Percentiles rank a stretch among this genome's conserved stretches.
Conservation (phyloP, 148 eudicot genomes). For the Rhododendron ferrugineum region DNA sequence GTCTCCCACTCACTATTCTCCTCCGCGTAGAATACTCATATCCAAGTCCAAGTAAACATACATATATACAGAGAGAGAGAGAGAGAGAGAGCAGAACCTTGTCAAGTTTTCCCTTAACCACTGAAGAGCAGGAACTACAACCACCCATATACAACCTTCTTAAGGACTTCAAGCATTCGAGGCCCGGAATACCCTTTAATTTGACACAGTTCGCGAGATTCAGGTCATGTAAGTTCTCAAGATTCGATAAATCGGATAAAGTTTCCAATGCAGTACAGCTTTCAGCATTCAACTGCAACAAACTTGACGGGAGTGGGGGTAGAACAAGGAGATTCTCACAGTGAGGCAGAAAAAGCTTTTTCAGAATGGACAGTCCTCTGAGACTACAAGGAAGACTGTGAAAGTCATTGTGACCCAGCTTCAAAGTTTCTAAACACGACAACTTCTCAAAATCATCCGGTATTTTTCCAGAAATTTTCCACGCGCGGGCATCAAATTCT, state of each 20-base stretch:
- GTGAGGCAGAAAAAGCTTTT: conserved; percentile 33
- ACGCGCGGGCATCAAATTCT: conserved; percentile 47
- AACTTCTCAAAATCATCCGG: conserved; percentile 39
- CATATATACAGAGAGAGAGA: neutral
- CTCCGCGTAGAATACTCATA: neutral
- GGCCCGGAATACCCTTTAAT: conserved; percentile 45
- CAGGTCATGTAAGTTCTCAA: conserved; percentile 38
- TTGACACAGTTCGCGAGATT: conserved; percentile 47
- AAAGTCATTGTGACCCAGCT: conserved; percentile 49
- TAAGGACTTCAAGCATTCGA: conserved; percentile 47
- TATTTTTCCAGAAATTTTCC: conserved; percentile 42
- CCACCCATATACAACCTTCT: conserved; percentile 51
- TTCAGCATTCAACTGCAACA: conserved; percentile 45
- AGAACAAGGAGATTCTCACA: conserved; percentile 41
- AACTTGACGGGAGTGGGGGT: conserved; percentile 54
- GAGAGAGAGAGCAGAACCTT: conserved; percentile 32
- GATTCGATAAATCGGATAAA: conserved; percentile 42
- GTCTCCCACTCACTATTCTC: neutral
- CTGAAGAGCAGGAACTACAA: conserved; percentile 34
- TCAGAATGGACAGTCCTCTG: conserved; percentile 33
- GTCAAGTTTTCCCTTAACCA: conserved; percentile 28
- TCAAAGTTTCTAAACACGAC: conserved; percentile 34
- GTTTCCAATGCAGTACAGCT: conserved; percentile 41
- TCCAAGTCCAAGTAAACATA: neutral
- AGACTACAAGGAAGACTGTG: conserved; percentile 44